These are phyloP conservation scores for Hibiscus trionum DNA, from an alignment of 345 rosid genomes.

Conservation along the genomic window DNA sequence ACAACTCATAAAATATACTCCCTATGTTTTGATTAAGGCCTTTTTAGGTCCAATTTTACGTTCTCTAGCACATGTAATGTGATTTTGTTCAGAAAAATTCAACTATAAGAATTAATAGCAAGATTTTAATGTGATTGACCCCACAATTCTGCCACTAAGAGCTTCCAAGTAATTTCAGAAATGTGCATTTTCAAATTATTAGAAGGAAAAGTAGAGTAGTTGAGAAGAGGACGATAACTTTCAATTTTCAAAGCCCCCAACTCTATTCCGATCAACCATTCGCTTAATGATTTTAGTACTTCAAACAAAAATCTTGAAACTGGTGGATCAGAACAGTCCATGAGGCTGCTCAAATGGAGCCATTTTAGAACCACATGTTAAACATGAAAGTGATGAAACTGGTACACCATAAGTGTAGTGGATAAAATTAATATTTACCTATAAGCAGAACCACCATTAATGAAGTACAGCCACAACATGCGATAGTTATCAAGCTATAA, in stretches of 20 bases:
- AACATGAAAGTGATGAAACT: not conserved
- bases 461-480: not conserved
- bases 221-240: not conserved
- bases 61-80: too few species aligned
- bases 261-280: not conserved
- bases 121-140: too few species aligned
- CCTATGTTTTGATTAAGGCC: not conserved
- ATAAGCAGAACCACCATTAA: not conserved
- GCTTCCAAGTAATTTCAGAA: too few species aligned
- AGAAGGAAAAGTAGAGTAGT: too few species aligned
- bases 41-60: not conserved
- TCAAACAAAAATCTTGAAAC: not conserved
- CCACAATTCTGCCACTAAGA: too few species aligned
- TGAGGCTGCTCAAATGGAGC: not conserved
- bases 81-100: too few species aligned
- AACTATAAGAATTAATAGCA: too few species aligned
- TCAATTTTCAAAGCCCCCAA: not conserved
- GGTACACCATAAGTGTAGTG: not conserved
- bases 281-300: not conserved
- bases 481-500: too few species aligned
- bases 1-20: not conserved
- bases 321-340: not conserved
- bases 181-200: too few species aligned
- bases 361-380: not conserved
- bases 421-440: not conserved